These are phyloP conservation scores for Aspergillus calidoustus DNA, from an alignment of 2,329 filamentous ascomycete species.

Conservation along the genomic window DNA sequence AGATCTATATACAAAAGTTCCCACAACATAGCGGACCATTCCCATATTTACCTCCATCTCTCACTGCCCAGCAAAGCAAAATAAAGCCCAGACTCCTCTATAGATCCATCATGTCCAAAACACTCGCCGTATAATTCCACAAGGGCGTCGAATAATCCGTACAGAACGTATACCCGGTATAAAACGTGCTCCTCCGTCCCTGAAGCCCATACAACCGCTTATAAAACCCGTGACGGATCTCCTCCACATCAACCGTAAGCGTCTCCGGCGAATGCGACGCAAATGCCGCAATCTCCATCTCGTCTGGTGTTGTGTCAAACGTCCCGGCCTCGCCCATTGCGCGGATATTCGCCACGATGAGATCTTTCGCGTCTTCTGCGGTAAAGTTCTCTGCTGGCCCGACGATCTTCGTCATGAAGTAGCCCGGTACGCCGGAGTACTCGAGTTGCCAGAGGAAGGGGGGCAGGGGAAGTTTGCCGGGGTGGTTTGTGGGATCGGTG, in stretches of 20 bases:
- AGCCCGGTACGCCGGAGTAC: conserved; percentile 19
- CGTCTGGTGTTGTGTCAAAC: background rate
- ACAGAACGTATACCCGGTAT: conserved; percentile 48
- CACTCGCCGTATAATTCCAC: conserved; percentile 28
- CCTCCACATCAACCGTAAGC: conserved; percentile 36
- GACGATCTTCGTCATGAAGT: conserved; percentile 19
- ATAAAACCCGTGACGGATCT: conserved; percentile 49
- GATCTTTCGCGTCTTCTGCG: conserved; percentile 16
- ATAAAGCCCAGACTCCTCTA: background rate
- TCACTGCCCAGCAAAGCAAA: background rate
- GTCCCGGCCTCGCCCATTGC: conserved; percentile 19
- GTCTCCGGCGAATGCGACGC: conserved; percentile 45
- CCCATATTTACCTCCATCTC: no score
- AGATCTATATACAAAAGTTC: no score
- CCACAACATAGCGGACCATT: no score
- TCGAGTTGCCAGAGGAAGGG: conserved; percentile 20
- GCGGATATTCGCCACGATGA: conserved; percentile 22
- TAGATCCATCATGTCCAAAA: conserved; percentile 15
- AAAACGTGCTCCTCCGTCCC: conserved; percentile 51
- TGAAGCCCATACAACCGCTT: conserved; percentile 49
- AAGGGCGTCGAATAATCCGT: conserved; percentile 27
- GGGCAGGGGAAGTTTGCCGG: conserved; percentile 32
- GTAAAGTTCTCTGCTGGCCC: conserved; percentile 29
- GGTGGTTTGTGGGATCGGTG: conserved; percentile 27
- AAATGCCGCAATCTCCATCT: conserved; percentile 41